These are phyloP conservation scores for Lactarius indigo DNA, from an alignment of 768 basidiomycete species.

Conservation along the genomic window DNA sequence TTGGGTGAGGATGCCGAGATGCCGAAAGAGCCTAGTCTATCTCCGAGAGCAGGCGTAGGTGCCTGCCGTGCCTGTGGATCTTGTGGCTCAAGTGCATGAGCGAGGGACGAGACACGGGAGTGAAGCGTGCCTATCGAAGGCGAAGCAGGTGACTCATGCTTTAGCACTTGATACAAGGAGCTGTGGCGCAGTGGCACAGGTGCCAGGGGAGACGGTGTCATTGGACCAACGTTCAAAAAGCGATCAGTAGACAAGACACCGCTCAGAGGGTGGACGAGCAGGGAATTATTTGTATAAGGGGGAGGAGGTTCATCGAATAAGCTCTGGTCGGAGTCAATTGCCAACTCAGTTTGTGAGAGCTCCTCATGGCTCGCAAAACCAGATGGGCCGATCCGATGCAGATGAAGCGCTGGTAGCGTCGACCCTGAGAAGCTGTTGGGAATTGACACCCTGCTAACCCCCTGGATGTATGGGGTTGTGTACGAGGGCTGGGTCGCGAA, in stretches of 20 bases:
- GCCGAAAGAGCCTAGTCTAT: background rate
- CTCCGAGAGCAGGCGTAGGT: background rate
- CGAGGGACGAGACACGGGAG: conserved; percentile 8
- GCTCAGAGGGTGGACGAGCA: background rate
- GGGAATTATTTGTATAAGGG: conserved; percentile 8
- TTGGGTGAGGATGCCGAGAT: background rate
- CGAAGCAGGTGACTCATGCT: conserved; percentile 14
- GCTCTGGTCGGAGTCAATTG: background rate
- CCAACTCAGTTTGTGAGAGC: background rate
- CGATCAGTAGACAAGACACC: background rate
- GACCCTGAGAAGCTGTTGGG: background rate
- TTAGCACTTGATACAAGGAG: conserved; percentile 20
- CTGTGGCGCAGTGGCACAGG: conserved; percentile 20
- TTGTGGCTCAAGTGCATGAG: conserved; percentile 18
- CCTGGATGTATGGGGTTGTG: conserved; percentile 7
- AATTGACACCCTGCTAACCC: conserved; percentile 5
- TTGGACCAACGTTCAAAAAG: background rate
- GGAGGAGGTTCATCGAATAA: conserved; percentile 21
- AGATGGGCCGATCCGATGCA: conserved; percentile 1
- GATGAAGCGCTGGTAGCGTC: background rate
- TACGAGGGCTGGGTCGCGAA: conserved; percentile 1
- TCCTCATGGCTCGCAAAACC: background rate
- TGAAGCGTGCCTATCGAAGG: conserved; percentile 4
- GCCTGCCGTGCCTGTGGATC: conserved; percentile 8
- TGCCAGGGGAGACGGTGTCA: conserved; percentile 14